Evolutionary conservation across 108 stramenopile genomes (phyloP), one percentile per base, ranked within the genome.

Genomic region (Pseudonitzschia multistriata): DNA sequence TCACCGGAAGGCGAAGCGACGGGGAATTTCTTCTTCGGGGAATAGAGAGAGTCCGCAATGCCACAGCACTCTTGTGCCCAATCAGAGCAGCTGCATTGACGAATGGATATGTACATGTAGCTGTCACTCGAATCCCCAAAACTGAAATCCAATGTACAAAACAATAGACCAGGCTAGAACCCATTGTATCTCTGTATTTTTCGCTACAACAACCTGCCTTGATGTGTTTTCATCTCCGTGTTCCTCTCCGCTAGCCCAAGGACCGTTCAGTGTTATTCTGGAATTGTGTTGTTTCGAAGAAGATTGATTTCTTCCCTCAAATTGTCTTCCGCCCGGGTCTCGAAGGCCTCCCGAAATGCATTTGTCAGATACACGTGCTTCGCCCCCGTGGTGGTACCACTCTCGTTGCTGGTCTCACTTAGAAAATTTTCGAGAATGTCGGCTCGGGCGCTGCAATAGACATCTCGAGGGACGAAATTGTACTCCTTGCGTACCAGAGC

Each of bases 401-500:
- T 39, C 14, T 17, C 45, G 11, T 34, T 35, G 27, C 54, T 15
- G 34, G 17, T 36, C 3, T 35, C 33, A 33, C 31, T 64, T 24
- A 85, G 62, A 72, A 94, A 89, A 27, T 66, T 69, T 66, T 78
- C 69, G 45, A 94, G 57, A 30, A 94, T 83, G 25, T 81, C 80
- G 17, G 88, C 88, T 68, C 92, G 77, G 65, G 86, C 87, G 28
- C 68, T 57, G 55, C 92, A 91, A 71, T 94, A 94, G 0, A 82
- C 59, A n/a, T 80, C 62, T 19, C 49, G 57, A 24, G 73, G 72
- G 11, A 94, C 87, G 74, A 79, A 80, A 3, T 35, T 52, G 75
- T 89, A 94, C 66, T 94, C 92, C 65, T 73, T 75, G 50, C 89
- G 89, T 61, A 94, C 91, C 62, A 82, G 69, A 50, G 70, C 65